phyloP scores from a whole-genome alignment of 208 protist genomes.

The Leishmania braziliensis region DNA sequence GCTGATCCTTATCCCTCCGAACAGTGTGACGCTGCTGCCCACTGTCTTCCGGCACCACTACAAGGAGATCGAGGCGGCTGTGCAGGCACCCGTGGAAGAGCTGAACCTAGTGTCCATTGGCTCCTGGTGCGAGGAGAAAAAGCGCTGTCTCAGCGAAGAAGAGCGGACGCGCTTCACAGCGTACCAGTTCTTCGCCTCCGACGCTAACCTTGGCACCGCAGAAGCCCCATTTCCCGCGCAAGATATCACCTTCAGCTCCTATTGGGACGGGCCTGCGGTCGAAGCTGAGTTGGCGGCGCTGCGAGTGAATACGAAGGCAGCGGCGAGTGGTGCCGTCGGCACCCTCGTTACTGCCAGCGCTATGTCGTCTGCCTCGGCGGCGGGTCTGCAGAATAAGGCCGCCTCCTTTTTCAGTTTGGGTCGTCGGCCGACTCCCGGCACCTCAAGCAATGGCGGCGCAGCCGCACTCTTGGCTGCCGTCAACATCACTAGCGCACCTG shows the following conservation, averaged over 20 bases:
- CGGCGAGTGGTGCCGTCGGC: background rate
- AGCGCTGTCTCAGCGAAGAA: conserved; percentile 66
- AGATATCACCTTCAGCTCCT: conserved; percentile 66
- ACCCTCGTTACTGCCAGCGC: conserved; percentile 4
- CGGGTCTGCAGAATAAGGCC: conserved; percentile 32
- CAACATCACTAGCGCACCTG: background rate
- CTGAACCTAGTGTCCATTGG: conserved; percentile 69
- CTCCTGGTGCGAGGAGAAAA: conserved; percentile 73
- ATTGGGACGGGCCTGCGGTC: conserved; percentile 49
- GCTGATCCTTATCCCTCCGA: conserved; percentile 69
- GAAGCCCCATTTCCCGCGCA: conserved; percentile 39
- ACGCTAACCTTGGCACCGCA: conserved; percentile 21
- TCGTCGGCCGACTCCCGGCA: conserved; percentile 9
- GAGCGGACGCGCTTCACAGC: conserved; percentile 72
- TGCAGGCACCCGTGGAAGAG: conserved; percentile 72
- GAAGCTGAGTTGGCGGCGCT: conserved; percentile 28
- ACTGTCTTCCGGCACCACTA: conserved; percentile 62
- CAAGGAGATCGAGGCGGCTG: conserved; percentile 56
- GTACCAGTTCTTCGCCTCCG: conserved; percentile 65
- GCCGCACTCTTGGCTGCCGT: conserved; percentile 42
- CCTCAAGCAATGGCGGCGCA: conserved; percentile 30
- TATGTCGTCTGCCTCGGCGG: background rate
- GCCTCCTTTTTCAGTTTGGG: conserved; percentile 69
- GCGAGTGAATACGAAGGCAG: conserved; percentile 10
- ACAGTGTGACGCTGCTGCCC: conserved; percentile 65